Evolutionary conservation across 2,329 filamentous ascomycete genomes (phyloP).

Genomic region (Nemania diffusa): DNA sequence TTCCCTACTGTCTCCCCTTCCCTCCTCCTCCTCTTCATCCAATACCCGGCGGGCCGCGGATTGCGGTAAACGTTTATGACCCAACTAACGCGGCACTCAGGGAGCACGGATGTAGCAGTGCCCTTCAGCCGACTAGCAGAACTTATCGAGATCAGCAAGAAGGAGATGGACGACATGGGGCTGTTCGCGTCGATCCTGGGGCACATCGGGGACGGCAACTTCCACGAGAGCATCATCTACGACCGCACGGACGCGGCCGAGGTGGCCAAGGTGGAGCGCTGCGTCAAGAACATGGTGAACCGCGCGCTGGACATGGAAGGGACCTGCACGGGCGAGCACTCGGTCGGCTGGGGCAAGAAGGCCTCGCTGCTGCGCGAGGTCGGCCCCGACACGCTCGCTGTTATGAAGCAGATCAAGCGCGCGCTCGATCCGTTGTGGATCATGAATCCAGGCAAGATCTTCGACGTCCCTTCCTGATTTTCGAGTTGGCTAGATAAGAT

Average conservation of each 20-base stretch:
- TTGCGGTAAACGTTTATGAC: not conserved
- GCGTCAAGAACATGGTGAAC: slow-evolving; percentile 89
- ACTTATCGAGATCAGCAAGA: slow-evolving; percentile 84
- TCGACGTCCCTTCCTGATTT: slow-evolving; percentile 65
- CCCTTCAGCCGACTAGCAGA: slow-evolving; percentile 80
- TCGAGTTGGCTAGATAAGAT: slow-evolving; percentile 9
- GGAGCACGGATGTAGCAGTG: slow-evolving; percentile 87
- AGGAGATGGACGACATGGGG: slow-evolving; percentile 86
- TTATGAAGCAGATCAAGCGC: slow-evolving; percentile 87
- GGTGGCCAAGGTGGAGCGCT: slow-evolving; percentile 78
- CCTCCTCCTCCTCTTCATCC: not conserved
- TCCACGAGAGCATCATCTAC: slow-evolving; percentile 93
- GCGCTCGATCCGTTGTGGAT: slow-evolving; percentile 87
- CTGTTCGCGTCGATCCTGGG: slow-evolving; percentile 89
- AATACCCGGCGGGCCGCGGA: not conserved
- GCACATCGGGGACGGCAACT: slow-evolving; percentile 94
- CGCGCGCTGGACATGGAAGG: slow-evolving; percentile 95
- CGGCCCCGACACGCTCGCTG: slow-evolving; percentile 79
- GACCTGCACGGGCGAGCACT: slow-evolving; percentile 90
- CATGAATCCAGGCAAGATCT: slow-evolving; percentile 93
- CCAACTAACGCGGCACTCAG: slow-evolving; percentile 45
- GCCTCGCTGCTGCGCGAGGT: slow-evolving; percentile 81
- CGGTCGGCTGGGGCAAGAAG: slow-evolving; percentile 88
- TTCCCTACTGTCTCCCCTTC: not conserved
- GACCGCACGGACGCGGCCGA: slow-evolving; percentile 75